Evolutionary conservation across 805 yeast species (phyloP), one percentile per base, ranked within the genome.

Genomic region (Ogataea wickerhamii): DNA sequence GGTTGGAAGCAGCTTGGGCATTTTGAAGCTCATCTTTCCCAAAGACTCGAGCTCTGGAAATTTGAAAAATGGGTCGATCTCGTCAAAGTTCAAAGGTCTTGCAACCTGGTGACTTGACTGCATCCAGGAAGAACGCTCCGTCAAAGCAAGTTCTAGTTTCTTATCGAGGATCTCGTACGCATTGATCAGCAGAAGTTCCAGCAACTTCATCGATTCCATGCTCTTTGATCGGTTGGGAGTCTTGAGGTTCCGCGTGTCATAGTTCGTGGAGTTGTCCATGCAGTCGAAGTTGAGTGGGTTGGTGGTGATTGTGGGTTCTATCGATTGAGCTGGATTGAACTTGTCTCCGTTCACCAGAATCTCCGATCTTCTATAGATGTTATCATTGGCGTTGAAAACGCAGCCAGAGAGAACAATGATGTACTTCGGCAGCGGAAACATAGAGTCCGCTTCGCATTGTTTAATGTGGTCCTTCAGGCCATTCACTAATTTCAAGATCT

Each of bases 291-390:
- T 55, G 22, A 64, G 42, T 1, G 64, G 51, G 12, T 44, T 56
- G 25, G 71, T 51, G 37, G 62, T 65, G 18, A 65, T 57, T 27
- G 70, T 66, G 0, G 75, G 59, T 32, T 49, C 60, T 22, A 58
- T 71, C 61, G 48, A 60, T 55, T 48, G 66, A 37, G 53, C 66
- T 56, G 61, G 70, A 63, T 34, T 78, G 66, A 51, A 74, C 57
- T 58, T 73, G 66, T 55, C 54, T 13, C 61, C 63, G 31, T 52
- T 59, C 38, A 55, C 44, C 17, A 71, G 47, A 12, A 68, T 46
- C 35, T 61, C 64, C 5, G 66, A 60, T 32, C 74, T 48, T 40
- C 68, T 63, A 45, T 63, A 61, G 14, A 71, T 43, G 14, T 58
- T 50, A 26, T 68, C 68, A 36, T 64, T 61, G 18, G 70, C 53